phyloP scores from a whole-genome alignment of 257 asterid species.

The Nicotiana tomentosiformis region DNA sequence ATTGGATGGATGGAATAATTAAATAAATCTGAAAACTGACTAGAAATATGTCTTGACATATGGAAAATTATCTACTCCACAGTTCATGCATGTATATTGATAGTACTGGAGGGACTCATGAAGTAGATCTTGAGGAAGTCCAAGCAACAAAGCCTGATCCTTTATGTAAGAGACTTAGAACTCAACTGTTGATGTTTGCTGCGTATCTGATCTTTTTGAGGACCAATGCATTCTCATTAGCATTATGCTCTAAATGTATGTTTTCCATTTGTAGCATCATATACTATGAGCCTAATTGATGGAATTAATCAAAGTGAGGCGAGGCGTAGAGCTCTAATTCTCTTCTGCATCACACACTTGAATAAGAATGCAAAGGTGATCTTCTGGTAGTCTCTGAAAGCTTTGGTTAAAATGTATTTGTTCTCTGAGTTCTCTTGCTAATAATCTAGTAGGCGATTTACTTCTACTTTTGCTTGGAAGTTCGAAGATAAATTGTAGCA shows the following conservation, averaged over 20 bases:
- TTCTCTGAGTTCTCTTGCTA: neutral
- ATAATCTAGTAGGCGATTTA: neutral
- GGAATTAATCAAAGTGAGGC: constrained; percentile 77
- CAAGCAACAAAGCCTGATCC: constrained; percentile 59
- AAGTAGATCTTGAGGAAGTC: constrained; percentile 49
- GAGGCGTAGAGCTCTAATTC: constrained; percentile 81
- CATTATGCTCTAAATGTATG: neutral
- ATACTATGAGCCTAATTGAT: constrained; percentile 61
- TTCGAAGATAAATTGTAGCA: neutral
- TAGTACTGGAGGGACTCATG: constrained; percentile 43
- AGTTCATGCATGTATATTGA: constrained; percentile 72
- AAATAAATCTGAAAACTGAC: neutral
- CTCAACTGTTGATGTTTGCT: neutral
- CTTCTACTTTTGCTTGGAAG: neutral
- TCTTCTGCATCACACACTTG: constrained; percentile 69
- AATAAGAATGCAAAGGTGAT: constrained; percentile 67
- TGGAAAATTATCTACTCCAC: constrained; percentile 19
- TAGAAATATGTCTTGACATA: neutral
- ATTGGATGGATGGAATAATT: neutral
- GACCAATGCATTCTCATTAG: neutral
- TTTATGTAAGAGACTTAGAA: constrained; percentile 46
- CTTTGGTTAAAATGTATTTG: neutral
- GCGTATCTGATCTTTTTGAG: neutral
- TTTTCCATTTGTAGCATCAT: constrained; percentile 45
- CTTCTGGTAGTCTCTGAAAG: neutral